These are phyloP conservation scores for Dissophora ornata DNA, from an alignment of 192 early-diverging fungal species.

Conservation along the genomic window DNA sequence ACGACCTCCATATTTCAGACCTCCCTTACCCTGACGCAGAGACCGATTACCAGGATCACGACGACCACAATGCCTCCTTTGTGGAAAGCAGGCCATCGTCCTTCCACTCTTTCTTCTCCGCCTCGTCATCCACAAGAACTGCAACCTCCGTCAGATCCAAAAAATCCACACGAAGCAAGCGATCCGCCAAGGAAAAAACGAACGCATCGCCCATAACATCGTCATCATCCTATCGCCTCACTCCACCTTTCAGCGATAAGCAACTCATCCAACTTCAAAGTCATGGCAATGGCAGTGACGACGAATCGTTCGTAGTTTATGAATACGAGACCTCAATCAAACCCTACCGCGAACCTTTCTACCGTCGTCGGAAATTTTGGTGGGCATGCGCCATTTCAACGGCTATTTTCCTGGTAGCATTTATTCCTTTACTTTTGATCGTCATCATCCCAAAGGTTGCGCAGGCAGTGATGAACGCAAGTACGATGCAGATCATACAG, in stretches of 20 bases:
- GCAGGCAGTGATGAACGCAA: slow-evolving; percentile 57
- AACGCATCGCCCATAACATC: too few relatives aligned
- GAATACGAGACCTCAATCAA: slow-evolving; percentile 18
- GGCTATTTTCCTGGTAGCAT: slow-evolving; percentile 48
- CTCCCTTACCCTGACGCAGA: slow-evolving; percentile 17
- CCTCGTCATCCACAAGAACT: background rate
- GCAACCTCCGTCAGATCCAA: background rate
- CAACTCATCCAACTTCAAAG: background rate
- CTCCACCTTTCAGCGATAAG: background rate
- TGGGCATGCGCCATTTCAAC: slow-evolving; percentile 52
- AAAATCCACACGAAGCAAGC: background rate
- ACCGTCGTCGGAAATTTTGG: slow-evolving; percentile 60
- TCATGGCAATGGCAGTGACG: background rate
- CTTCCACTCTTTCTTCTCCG: slow-evolving; percentile 6
- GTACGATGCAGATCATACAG: slow-evolving; percentile 40
- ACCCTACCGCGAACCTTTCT: slow-evolving; percentile 56
- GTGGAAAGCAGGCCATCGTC: background rate
- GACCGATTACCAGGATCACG: slow-evolving; percentile 35
- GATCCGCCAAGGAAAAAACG: background rate
- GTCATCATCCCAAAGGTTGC: slow-evolving; percentile 62
- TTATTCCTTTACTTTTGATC: slow-evolving; percentile 60
- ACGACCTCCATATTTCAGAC: background rate
- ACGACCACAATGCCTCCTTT: background rate
- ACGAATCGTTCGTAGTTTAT: slow-evolving; percentile 14
- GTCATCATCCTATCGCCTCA: too few relatives aligned